A percentile compares a stretch with the other conserved stretches of the same genome.
These are phyloP conservation scores for Scutellaria minor DNA, from an alignment of 257 asterid species.

Conservation along the genomic window DNA sequence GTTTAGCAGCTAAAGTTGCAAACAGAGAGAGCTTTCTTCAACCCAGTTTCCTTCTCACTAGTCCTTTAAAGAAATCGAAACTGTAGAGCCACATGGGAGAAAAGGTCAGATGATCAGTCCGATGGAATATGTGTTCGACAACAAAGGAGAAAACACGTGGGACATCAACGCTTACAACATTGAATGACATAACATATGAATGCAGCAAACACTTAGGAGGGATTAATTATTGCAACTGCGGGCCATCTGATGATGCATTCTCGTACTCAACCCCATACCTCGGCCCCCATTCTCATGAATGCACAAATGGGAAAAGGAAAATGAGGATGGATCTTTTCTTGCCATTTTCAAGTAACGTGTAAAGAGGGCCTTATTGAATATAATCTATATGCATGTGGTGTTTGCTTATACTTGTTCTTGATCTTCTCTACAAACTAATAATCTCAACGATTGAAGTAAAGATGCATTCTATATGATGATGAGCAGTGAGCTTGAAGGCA, in stretches of 20 bases:
- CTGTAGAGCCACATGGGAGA: slow-evolving; percentile 58
- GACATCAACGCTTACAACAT: slow-evolving; percentile 10
- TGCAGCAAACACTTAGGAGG: slow-evolving; percentile 26
- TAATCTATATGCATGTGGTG: too few species aligned
- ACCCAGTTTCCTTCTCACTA: slow-evolving; percentile 64
- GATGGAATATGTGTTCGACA: slow-evolving; percentile 18
- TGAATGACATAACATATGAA: slow-evolving; percentile 31
- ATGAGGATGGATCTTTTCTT: background rate
- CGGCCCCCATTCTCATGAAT: background rate
- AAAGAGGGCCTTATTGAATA: background rate
- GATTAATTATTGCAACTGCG: slow-evolving; percentile 8
- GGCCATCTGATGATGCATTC: slow-evolving; percentile 31
- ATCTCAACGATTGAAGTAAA: too few species aligned
- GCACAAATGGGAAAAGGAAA: background rate
- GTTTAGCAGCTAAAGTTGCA: slow-evolving; percentile 29
- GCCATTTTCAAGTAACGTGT: background rate
- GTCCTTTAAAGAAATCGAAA: slow-evolving; percentile 87
- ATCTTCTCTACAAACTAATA: too few species aligned
- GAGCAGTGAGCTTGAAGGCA: slow-evolving; percentile 6
- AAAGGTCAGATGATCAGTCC: slow-evolving; percentile 32
- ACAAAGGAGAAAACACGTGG: slow-evolving; percentile 30
- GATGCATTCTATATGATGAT: background rate
- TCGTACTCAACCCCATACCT: slow-evolving; percentile 5
- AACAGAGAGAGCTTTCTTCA: slow-evolving; percentile 38
- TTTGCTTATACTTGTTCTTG: too few species aligned